Base-by-base conservation (phyloP, 2,329 filamentous ascomycete genomes). In the Metarhizium anisopliae region DNA sequence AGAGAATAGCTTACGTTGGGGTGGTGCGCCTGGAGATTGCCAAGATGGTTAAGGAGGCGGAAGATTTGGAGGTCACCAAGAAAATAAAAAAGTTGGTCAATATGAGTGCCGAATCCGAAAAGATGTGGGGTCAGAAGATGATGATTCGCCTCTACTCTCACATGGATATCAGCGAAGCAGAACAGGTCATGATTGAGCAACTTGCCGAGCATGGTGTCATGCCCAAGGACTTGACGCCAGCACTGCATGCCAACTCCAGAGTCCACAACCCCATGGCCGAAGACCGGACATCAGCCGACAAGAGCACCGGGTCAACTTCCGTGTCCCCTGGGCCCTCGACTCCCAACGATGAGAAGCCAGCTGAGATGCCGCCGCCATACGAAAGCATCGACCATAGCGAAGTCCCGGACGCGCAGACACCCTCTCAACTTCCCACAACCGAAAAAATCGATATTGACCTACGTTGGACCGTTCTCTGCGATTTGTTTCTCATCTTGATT, bases 181-280 rank as follows among this genome's bases (percentile, higher is more conserved):
- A 99, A 72, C 94, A 99, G 75, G 78, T 99, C 69, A 99, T 99
- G 94, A 96, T 99, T 62, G 94, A 99, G 73, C 94, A 99, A 71
- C 78, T 99, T 57, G 87, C 89, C 13, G 89, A 94, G 56, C 94
- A 99, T 72, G 94, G 93, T 4, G 91, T 99, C 6, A 78, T 90
- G 59, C 87, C 94, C 0, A 76, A 78, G 49, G 94, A 99, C 68
- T 76, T 99, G 56, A 92, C 90, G 0, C 87, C 89, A 0, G 83
- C 89, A 0, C 77, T 99, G 49, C 95, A 95, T 86, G 85, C 90
- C 59, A 99, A 97, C 70, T 84, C 94, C 13, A 82, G 91, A 53
- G 92, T 99, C 38, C 90, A 90, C 66, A 99, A 99, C 65, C 94
- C 94, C 6, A 87, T 94, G 79, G 89, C 87, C 1, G 81, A 83